Conservation (phyloP, 2,329 filamentous ascomycete genomes). For the Paraphaeosphaeria sporulosa region DNA sequence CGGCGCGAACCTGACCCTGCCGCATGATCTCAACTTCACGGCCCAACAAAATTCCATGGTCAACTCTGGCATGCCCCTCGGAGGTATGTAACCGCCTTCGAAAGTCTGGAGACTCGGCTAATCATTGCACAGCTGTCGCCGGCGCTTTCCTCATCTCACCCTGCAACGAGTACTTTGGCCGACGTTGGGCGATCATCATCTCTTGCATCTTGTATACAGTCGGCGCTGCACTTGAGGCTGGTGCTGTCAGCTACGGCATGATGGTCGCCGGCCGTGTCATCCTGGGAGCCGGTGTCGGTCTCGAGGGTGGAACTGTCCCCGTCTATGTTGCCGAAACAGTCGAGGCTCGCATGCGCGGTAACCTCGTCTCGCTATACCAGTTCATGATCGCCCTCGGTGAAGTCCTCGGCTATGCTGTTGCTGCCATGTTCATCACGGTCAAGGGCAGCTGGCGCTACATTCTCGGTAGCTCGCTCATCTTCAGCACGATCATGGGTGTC, state of each 20-base stretch:
- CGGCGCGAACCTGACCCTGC: slow-evolving; percentile 73
- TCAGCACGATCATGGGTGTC: slow-evolving; percentile 68
- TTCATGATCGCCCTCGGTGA: slow-evolving; percentile 79
- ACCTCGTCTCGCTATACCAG: slow-evolving; percentile 77
- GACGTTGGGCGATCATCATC: slow-evolving; percentile 73
- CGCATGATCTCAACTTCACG: slow-evolving; percentile 63
- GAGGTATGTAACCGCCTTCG: slow-evolving; percentile 41
- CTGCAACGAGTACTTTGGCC: slow-evolving; percentile 71
- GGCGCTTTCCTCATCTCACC: slow-evolving; percentile 73
- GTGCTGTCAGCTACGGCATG: slow-evolving; percentile 73
- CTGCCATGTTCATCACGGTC: slow-evolving; percentile 75
- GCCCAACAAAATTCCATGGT: slow-evolving; percentile 69
- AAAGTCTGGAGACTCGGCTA: slow-evolving; percentile 13
- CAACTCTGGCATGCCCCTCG: slow-evolving; percentile 74
- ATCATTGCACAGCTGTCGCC: slow-evolving; percentile 61
- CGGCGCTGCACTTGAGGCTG: slow-evolving; percentile 72
- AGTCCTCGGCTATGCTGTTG: slow-evolving; percentile 75
- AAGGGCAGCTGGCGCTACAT: slow-evolving; percentile 77
- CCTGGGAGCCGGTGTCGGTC: slow-evolving; percentile 73
- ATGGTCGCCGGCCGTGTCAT: slow-evolving; percentile 73
- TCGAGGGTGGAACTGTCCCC: slow-evolving; percentile 77
- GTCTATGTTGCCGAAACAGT: slow-evolving; percentile 79
- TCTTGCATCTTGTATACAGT: slow-evolving; percentile 74
- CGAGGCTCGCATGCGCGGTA: slow-evolving; percentile 71
- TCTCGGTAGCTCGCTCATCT: slow-evolving; percentile 74